Evolutionary conservation across 2,329 filamentous ascomycete species (phyloP).

Genomic region (Diplocarpon mali): DNA sequence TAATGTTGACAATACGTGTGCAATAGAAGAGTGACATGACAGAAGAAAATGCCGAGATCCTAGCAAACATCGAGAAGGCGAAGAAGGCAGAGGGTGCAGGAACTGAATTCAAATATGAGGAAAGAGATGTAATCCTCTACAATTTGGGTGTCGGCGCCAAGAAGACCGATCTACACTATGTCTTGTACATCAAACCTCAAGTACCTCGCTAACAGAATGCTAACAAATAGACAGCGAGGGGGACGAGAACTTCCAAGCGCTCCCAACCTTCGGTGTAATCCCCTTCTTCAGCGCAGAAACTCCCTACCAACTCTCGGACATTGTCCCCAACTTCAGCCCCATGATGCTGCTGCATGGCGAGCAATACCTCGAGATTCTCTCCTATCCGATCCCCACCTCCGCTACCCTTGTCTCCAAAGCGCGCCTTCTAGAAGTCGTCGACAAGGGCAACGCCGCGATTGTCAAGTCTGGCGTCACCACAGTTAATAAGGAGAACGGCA

Average conservation of each 20-base stretch:
- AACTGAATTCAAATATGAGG: slow-evolving; percentile 71
- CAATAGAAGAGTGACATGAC: slow-evolving; percentile 25
- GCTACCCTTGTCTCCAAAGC: slow-evolving; percentile 65
- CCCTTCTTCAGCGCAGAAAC: slow-evolving; percentile 79
- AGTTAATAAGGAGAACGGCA: slow-evolving; percentile 71
- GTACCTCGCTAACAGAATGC: not conserved
- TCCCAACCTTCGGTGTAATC: slow-evolving; percentile 93
- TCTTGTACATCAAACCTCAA: slow-evolving; percentile 46
- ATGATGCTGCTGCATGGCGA: slow-evolving; percentile 99
- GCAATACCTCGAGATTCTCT: slow-evolving; percentile 91
- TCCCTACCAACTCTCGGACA: slow-evolving; percentile 68
- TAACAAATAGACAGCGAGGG: slow-evolving; percentile 45
- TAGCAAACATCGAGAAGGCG: slow-evolving; percentile 65
- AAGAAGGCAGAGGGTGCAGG: slow-evolving; percentile 61
- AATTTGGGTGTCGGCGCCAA: slow-evolving; percentile 92
- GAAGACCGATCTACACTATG: slow-evolving; percentile 72
- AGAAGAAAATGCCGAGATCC: slow-evolving; percentile 47
- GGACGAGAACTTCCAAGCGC: slow-evolving; percentile 79
- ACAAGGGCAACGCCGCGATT: slow-evolving; percentile 86
- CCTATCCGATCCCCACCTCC: slow-evolving; percentile 82
- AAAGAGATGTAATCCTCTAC: slow-evolving; percentile 87
- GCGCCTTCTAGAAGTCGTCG: slow-evolving; percentile 83
- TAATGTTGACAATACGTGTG: slow-evolving; percentile 17
- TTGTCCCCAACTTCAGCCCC: slow-evolving; percentile 91
- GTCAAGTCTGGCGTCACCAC: slow-evolving; percentile 73